Base-by-base conservation (phyloP, 2,329 filamentous ascomycete genomes). In the Aspergillus glaucus region DNA sequence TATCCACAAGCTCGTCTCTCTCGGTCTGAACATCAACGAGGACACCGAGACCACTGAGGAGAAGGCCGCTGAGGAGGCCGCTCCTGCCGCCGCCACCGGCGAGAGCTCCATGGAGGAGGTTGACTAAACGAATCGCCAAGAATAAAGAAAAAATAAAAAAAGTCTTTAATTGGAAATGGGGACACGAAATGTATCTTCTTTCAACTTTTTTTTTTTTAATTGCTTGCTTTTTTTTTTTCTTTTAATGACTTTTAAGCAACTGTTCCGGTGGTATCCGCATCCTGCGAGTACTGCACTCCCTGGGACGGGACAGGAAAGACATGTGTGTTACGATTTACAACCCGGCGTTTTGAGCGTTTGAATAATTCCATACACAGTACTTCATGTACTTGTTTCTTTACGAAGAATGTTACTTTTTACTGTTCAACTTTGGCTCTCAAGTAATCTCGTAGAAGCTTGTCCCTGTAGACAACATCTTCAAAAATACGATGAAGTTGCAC, bases 91-190 rank as follows among this genome's bases (percentile, higher is more conserved):
- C 62, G 79, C 79, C 50, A 77, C 86, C 58, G 86, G 85, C 63
- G 90, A 95, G 84, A 94, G 87, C 78, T 86, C 91, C 73, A 98
- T 98, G 93, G 93, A 98, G 85, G 93, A 98, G 84, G 93, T 98
- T 71, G 93, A 98, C 82, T 98, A 95, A 65, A 76, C 55, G 46
- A 36, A 10, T 44, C 8, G n/a, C 17, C n/a, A 37, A 40, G 36
- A 43, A 21, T 22, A 26, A 26, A 9, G 26, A 44, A 26, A 43
- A 26, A 43, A 7, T 14, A 44, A 17, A 32, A 24, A 26, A 43
- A 10, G 30, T 10, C 14, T 42, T 42, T 24, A 42, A 43, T 50
- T 47, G 45, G 50, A 47, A 55, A 58, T 43, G 48, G 22, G 34
- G 15, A 36, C 34, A 41, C 12, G 12, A 52, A 53, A 54, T 50